Base-by-base conservation (phyloP, 306 rosid genomes). In the Casuarina glauca region DNA sequence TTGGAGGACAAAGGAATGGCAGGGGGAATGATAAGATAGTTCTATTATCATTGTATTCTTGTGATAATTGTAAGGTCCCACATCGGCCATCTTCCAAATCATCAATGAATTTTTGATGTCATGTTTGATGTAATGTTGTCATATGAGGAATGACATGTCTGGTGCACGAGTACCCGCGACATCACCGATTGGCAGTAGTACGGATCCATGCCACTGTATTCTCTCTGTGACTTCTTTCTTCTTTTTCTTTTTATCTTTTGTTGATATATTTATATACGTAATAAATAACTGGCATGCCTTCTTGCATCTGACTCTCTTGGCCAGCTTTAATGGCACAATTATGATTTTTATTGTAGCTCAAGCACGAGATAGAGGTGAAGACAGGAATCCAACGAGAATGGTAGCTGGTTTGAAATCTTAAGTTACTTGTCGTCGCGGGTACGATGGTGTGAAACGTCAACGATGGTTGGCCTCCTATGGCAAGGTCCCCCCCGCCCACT, bases 111-210 rank as follows among this genome's bases (percentile, higher is more conserved):
- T 44, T 46, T 15, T 13, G 8, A 5, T 66, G 66, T 54, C 64
- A 63, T 69, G 36, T 46, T 15, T 13, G 8, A 5, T 66, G 66
- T 54, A 57, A 63, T 69, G 36, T 52, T 76, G 78, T 74, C 82
- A 63, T 76, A 58, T 39, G 73, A 77, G 66, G 81, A 74, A 44
- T 77, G 82, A 87, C 88, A 71, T 84, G 52, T 82, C 83, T 79
- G 76, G 80, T 78, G 85, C 88, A 87, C 84, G 91, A 82, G 84
- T 77, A 67, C 57, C 15, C 26, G 41, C 72, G 20, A 70, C 48
- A 70, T 82, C 88, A 87, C 80, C 43, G 32, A 82, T 72, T 75
- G 26, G 82, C 26, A 48, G 53, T 74, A 3, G 89, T 86, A 86
- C 87, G 83, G 89, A 64, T 32, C 66, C 11, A 57, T n/a, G 4